Evolutionary conservation across 176 grass and related monocot species (phyloP), one percentile per base, ranked within the genome.

Genomic region (bread wheat (Triticum aestivum)): DNA sequence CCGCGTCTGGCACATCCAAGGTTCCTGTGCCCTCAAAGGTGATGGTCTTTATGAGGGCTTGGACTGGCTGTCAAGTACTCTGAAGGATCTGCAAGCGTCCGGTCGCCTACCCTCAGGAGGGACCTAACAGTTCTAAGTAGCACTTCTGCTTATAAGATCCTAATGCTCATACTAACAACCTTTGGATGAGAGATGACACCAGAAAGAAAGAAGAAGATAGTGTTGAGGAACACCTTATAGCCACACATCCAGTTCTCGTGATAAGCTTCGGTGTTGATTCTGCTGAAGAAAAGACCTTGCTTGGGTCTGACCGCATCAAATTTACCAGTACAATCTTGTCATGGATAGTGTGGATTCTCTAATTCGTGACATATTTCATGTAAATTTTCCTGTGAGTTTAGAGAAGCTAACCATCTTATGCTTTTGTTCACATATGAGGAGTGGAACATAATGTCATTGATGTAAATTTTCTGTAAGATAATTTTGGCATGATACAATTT

Each of bases 1-100:
- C 69, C 86, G 88, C 45, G 75, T 61, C 10, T 95, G 93, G 93
- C 91, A 92, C 77, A 95, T 95, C 66, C 91, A 95, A 85, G 91
- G 91, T 47, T 91, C 91, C 21, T 95, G 93, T 85, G 93, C 91
- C 30, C 77, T 92, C 24, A 84, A 86, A 82, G 93, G 93, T 77
- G 91, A 91, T 85, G 91, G 93, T 35, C 88, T 95, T 69, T 95
- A 92, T 61, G 88, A 95, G 73, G 91, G 93, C 23, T 89, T 95
- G 84, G 93, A 92, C 73, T 95, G 91, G 91, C 73, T 95, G 9
- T 89, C 91, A 81, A 80, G 68, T 75, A 89, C 91, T 67, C 65
- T 95, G 73, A 92, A 95, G 77, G 91, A 91, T n/a, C 26, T 95
- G 27, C 58, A 92, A 87, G 80, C 78, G 70, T 87, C 86, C n/a